Evolutionary conservation across 164 flowering plant genomes (phyloP).

Genomic region (Pachysandra terminalis): DNA sequence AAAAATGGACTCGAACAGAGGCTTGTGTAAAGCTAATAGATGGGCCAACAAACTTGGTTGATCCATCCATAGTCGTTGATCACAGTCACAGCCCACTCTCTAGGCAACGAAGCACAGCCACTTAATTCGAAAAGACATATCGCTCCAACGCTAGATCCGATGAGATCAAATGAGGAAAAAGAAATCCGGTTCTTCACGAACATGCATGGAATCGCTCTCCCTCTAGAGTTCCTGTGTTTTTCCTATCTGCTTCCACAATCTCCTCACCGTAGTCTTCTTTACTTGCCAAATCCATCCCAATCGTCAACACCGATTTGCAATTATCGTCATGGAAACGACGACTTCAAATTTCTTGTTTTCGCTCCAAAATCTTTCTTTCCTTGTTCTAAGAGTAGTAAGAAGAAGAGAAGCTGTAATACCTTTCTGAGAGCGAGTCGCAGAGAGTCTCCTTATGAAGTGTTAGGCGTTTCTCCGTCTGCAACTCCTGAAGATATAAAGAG

Average conservation of each 20-base stretch:
- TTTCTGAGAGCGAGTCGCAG: slow-evolving; percentile 46
- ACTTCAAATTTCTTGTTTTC: slow-evolving; percentile 8
- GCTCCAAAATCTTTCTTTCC: slow-evolving; percentile 1
- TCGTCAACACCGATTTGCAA: slow-evolving; percentile 31
- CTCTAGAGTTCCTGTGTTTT: slow-evolving; percentile 9
- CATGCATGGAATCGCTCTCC: slow-evolving; percentile 31
- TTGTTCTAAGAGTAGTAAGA: slow-evolving; percentile 8
- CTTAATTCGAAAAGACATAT: too few species aligned
- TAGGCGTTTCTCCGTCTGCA: slow-evolving; percentile 83
- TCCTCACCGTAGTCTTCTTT: slow-evolving; percentile 11
- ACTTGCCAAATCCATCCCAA: slow-evolving; percentile 8
- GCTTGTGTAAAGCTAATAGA: too few species aligned
- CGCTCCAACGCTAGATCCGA: too few species aligned
- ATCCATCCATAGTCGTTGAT: too few species aligned
- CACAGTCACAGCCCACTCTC: too few species aligned
- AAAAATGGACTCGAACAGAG: too few species aligned
- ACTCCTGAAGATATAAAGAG: slow-evolving; percentile 68
- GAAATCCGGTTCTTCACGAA: slow-evolving; percentile 7
- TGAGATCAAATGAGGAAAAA: too few species aligned
- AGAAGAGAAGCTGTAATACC: slow-evolving; percentile 18
- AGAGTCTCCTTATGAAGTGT: slow-evolving; percentile 81
- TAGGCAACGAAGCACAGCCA: too few species aligned
- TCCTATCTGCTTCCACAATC: slow-evolving; percentile 9
- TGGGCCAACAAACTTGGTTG: too few species aligned
- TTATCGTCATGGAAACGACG: slow-evolving; percentile 15